These are phyloP conservation scores for Glonium stellatum DNA, from an alignment of 495 filamentous ascomycete species.

Conservation along the genomic window DNA sequence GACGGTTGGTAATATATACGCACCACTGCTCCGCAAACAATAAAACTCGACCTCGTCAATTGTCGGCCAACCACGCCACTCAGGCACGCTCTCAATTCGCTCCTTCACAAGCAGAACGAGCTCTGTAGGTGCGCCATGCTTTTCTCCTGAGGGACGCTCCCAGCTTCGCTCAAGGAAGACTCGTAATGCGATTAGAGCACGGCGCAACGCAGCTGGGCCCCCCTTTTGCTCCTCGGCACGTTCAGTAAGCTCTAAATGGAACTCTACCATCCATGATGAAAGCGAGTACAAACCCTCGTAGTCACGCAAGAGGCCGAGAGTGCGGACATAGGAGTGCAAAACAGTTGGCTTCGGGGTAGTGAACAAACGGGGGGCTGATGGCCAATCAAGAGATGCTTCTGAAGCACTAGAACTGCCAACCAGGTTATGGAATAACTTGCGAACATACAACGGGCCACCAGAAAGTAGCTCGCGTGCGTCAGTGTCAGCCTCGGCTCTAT, in stretches of 20 bases:
- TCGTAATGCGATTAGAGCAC: constrained; percentile 46
- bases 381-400: neutral
- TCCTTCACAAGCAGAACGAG: constrained; percentile 32
- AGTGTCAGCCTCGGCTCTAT: neutral
- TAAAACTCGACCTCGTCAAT: constrained; percentile 48
- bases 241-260: constrained; percentile 18
- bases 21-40: constrained; percentile 6
- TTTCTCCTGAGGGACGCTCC: neutral
- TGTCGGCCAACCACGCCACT: constrained; percentile 50
- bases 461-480: constrained; percentile 4
- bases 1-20: too few species aligned
- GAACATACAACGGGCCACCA: neutral
- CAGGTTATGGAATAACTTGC: constrained; percentile 15
- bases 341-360: constrained; percentile 17
- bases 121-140: constrained; percentile 23
- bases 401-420: neutral
- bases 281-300: constrained; percentile 30
- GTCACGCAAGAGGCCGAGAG: constrained; percentile 32
- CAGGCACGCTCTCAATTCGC: constrained; percentile 41
- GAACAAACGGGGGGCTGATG: neutral
- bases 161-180: constrained; percentile 45
- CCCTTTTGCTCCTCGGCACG: constrained; percentile 27
- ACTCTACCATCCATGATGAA: constrained; percentile 26
- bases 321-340: constrained; percentile 37
- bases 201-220: constrained; percentile 42